Evolutionary conservation across 192 early-diverging fungal species (phyloP).

Genomic region (Bifiguratus adelaidae): DNA sequence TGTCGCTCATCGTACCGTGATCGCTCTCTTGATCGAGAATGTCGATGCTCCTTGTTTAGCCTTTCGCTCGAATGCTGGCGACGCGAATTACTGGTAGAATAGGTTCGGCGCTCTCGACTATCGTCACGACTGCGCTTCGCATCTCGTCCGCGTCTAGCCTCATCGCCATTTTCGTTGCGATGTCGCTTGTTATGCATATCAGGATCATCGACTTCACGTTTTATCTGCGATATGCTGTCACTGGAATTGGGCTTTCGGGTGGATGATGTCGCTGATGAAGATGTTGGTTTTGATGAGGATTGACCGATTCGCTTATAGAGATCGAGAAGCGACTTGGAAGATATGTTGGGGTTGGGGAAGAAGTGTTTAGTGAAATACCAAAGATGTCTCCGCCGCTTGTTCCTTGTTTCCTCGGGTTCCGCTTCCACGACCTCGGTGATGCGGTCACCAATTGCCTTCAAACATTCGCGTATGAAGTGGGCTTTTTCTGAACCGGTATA

Average conservation of each 20-base stretch:
- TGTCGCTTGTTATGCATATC: constrained; percentile 15
- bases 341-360: constrained; percentile 46
- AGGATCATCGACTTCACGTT: neutral
- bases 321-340: constrained; percentile 36
- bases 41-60: neutral
- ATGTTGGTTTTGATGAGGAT: constrained; percentile 9
- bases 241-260: constrained; percentile 9
- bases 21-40: neutral
- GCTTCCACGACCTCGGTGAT: constrained; percentile 28
- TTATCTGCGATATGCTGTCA: constrained; percentile 8
- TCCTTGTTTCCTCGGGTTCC: constrained; percentile 4
- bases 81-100: constrained; percentile 3
- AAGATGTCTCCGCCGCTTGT: constrained; percentile 34
- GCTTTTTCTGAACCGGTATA: constrained; percentile 23
- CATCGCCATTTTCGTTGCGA: constrained; percentile 16
- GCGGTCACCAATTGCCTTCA: constrained; percentile 42
- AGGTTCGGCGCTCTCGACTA: constrained; percentile 3
- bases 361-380: constrained; percentile 65
- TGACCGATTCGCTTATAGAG: constrained; percentile 41
- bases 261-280: constrained; percentile 7
- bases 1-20: constrained; percentile 10
- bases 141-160: constrained; percentile 5
- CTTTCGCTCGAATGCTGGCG: constrained; percentile 8
- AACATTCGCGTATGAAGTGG: constrained; percentile 34
- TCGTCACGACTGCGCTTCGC: constrained; percentile 19